phyloP scores from a whole-genome alignment of 192 early-diverging fungal genomes.

The Borealophlyctis nickersoniae region DNA sequence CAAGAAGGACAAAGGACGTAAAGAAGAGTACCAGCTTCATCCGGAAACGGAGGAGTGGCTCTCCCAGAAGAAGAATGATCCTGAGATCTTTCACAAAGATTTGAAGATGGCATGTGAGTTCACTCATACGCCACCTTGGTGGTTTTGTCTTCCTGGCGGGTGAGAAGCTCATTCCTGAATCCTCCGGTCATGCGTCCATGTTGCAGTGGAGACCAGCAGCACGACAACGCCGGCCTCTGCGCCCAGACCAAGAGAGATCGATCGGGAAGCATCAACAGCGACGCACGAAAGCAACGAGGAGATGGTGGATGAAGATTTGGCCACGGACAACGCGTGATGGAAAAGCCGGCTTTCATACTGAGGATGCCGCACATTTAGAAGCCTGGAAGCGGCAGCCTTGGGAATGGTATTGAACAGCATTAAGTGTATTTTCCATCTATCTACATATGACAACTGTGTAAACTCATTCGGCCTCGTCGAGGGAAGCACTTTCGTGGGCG shows the following conservation, averaged over 20 bases:
- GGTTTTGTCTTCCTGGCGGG: not conserved
- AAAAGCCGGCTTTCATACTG: not conserved
- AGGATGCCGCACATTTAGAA: not conserved
- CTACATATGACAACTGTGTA: too few relatives aligned
- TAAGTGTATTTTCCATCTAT: not conserved
- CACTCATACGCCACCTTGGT: not conserved
- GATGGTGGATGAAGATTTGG: too few relatives aligned
- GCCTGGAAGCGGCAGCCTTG: not conserved
- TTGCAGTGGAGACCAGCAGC: not conserved
- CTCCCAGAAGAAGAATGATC: constrained; percentile 19
- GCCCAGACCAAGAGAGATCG: not conserved
- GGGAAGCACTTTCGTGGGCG: too few relatives aligned
- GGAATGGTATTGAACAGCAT: not conserved
- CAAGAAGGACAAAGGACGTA: not conserved
- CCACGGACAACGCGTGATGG: too few relatives aligned
- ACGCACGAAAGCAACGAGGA: not conserved
- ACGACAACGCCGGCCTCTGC: not conserved
- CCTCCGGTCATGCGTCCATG: not conserved
- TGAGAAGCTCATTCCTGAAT: not conserved
- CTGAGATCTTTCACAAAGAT: constrained; percentile 14
- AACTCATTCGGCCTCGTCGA: too few relatives aligned
- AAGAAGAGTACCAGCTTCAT: constrained; percentile 13
- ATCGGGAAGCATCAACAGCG: not conserved
- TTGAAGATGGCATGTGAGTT: constrained; percentile 17
- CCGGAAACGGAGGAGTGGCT: constrained; percentile 18